Conservation (phyloP, 2,329 filamentous ascomycete genomes). For the Colletotrichum zoysiae region DNA sequence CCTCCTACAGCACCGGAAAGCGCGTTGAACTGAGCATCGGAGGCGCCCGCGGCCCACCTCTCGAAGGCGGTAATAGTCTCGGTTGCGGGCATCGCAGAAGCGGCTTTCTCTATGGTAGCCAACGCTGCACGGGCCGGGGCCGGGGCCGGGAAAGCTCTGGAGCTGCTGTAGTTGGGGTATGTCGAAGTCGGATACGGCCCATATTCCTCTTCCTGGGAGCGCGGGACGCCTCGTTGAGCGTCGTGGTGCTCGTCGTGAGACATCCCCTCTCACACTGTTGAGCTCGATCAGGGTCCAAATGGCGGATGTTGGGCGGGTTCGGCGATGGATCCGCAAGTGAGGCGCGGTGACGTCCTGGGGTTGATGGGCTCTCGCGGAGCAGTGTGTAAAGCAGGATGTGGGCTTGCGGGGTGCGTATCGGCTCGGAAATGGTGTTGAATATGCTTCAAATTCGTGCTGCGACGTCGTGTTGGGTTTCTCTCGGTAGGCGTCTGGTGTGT, state of each 20-base stretch:
- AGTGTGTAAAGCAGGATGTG: constrained; percentile 30
- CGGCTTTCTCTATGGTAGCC: constrained; percentile 29
- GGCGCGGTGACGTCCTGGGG: constrained; percentile 8
- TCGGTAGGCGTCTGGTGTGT: constrained; percentile 19
- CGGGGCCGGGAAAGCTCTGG: constrained; percentile 41
- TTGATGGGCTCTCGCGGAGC: constrained; percentile 5
- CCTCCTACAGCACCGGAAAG: constrained; percentile 90
- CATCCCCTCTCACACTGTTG: constrained; percentile 54
- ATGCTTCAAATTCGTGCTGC: constrained; percentile 6
- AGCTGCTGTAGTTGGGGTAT: constrained; percentile 43
- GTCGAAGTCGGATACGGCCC: constrained; percentile 48
- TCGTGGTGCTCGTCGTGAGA: constrained; percentile 63
- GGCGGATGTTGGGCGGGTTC: constrained; percentile 5
- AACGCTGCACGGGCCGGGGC: constrained; percentile 32
- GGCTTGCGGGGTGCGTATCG: constrained; percentile 22
- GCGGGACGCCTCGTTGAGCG: constrained; percentile 45
- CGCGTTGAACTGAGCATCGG: constrained; percentile 80
- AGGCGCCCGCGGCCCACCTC: constrained; percentile 67
- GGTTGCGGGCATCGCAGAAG: constrained; percentile 43
- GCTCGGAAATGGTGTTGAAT: constrained; percentile 2
- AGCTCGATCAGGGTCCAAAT: constrained; percentile 25
- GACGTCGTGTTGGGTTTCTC: constrained; percentile 19
- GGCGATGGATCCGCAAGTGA: not conserved
- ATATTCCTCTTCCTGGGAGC: constrained; percentile 53
- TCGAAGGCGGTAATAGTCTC: constrained; percentile 60